Evolutionary conservation across 352 stramenopile genomes (phyloP).

Genomic region (Phytophthora ohioensis): DNA sequence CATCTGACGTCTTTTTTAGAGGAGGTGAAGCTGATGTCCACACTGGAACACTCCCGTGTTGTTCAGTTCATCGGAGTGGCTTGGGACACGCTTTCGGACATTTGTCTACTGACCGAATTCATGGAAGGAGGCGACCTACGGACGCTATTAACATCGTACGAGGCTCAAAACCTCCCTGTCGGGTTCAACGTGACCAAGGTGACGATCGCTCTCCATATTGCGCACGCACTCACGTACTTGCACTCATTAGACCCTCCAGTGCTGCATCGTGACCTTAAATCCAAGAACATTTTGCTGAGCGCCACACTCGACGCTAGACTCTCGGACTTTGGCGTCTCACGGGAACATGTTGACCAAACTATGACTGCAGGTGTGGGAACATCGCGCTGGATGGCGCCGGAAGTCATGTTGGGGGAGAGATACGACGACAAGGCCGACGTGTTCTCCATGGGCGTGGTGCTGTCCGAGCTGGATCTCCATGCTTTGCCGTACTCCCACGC

Average conservation of each 20-base stretch:
- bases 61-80: constrained; percentile 36
- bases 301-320: constrained; percentile 47
- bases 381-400: constrained; percentile 42
- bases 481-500: constrained; percentile 36
- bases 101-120: constrained; percentile 38
- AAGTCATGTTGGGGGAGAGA: constrained; percentile 38
- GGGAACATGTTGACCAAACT: constrained; percentile 29
- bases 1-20: constrained; percentile 33
- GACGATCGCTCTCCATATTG: constrained; percentile 37
- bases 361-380: constrained; percentile 41
- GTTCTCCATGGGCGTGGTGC: constrained; percentile 42
- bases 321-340: constrained; percentile 63
- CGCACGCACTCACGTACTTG: constrained; percentile 39
- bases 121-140: constrained; percentile 41
- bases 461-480: constrained; percentile 42
- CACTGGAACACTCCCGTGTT: constrained; percentile 36
- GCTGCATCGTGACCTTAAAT: constrained; percentile 73
- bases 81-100: constrained; percentile 38
- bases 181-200: constrained; percentile 38
- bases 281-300: constrained; percentile 66
- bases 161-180: constrained; percentile 21
- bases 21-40: constrained; percentile 38
- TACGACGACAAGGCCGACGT: constrained; percentile 44
- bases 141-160: constrained; percentile 25
- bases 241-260: constrained; percentile 41